phyloP scores from a whole-genome alignment of 208 protist genomes.

The Wallacemonas sp. region DNA sequence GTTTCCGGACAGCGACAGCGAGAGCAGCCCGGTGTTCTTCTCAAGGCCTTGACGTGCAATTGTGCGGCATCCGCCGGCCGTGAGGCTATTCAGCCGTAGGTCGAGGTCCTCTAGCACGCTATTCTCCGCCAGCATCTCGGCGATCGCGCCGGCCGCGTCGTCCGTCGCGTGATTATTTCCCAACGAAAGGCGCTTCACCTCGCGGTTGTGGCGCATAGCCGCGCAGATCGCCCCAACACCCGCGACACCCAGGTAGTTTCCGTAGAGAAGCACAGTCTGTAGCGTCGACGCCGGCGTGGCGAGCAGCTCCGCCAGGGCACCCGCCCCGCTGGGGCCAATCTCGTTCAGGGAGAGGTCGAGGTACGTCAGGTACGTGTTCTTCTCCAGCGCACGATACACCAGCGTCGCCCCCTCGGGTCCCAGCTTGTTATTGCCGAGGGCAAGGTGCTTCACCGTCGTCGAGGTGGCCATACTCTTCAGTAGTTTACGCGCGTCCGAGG shows the following conservation, averaged over 20 bases:
- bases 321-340: constrained; percentile 64
- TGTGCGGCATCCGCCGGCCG: constrained; percentile 33
- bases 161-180: constrained; percentile 88
- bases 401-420: constrained; percentile 73
- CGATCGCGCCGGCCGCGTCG: constrained; percentile 41
- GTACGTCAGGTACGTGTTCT: constrained; percentile 78
- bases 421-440: constrained; percentile 73
- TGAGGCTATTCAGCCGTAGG: constrained; percentile 78
- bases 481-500: constrained; percentile 63
- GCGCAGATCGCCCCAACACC: constrained; percentile 54
- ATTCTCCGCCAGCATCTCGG: constrained; percentile 75
- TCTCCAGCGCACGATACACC: constrained; percentile 61
- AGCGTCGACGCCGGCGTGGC: constrained; percentile 45
- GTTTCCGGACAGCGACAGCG: constrained; percentile 68
- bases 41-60: constrained; percentile 63
- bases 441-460: constrained; percentile 56
- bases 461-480: constrained; percentile 74
- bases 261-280: constrained; percentile 61
- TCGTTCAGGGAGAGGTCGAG: constrained; percentile 90
- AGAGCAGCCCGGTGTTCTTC: constrained; percentile 58
- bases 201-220: constrained; percentile 57
- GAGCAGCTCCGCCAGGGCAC: constrained; percentile 58
- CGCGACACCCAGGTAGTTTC: constrained; percentile 61
- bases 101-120: constrained; percentile 70
- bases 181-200: constrained; percentile 53